Base-by-base conservation (phyloP, 305 asterid species). In the Andrographis paniculata region DNA sequence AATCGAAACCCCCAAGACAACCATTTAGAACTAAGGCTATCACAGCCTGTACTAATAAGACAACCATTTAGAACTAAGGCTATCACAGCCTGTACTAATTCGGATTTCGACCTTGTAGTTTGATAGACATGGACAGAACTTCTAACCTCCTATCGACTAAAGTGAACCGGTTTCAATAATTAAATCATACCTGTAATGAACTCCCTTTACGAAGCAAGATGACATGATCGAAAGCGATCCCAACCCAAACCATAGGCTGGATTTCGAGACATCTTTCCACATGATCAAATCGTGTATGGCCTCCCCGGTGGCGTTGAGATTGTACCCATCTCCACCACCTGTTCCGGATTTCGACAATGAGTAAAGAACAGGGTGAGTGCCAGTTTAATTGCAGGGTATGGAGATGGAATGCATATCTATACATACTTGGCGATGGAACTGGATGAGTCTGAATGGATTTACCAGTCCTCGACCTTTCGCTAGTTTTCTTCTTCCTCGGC, bases 221-320 rank as follows among this genome's bases (percentile, higher is more conserved):
- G 93, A 87, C 62, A 83, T 59, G 61, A 80, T 78, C 62, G 87
- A 83, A 27, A 87, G 74, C 12, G 91, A 71, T 9, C 96, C 95
- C 22, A 91, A 73, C 21, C 99, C 96, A 42, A 91, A 91, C 99
- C 99, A 91, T 50, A 87, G 87, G 76, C 93, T 91, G 38, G 99
- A 87, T 61, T 78, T 91, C 0, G 95, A 67, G 4, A 75, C 91
- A 70, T 83, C 96, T 56, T 79, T 87, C 99, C 99, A 91, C 99
- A 79, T 87, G 45, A 86, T 68, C 49, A 87, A 44, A 56, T 87
- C 95, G 36, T 50, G 64, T 42, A 87, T 30, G 27, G 79, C 43
- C 64, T 64, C 64, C 53, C 77, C 79, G 9, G 78, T 48, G 45
- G 73, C 71, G 45, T 83, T 76, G 28, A 82, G 48, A 65, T 74